Base-by-base conservation (phyloP, 1,139 yeast species). In the Kluyveromyces sp. region DNA sequence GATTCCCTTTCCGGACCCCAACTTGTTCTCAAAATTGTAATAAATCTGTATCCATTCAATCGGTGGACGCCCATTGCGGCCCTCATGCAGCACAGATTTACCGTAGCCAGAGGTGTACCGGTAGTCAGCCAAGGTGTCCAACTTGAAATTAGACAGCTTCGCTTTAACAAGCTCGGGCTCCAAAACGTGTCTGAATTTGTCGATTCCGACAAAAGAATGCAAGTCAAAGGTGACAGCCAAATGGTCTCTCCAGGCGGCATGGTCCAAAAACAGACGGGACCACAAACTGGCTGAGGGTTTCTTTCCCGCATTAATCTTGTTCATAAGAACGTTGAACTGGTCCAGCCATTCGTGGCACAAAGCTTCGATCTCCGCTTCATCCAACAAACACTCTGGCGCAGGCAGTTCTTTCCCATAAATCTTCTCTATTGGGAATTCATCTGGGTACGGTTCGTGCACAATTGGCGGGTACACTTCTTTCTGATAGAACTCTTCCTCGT, bases 161-260 rank as follows among this genome's bases (percentile, higher is more conserved):
- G 63, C 58, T 8, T 46, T 39, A 3, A 49, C 50, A 19, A 58
- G 50, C 4, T 44, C 46, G 11, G 41, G 42, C 7, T 20, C 41
- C 19, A 47, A 50, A 12, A 37, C 46, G 19, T 42, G 35, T 39
- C 53, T 51, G 42, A 67, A 64, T 37, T 55, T 53, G 1, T 57
- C 57, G n/a, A 58, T 49, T n/a, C 65, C 66, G 28, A 61, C 52
- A 43, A 54, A 63, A 43, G 63, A 63, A 35, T 62, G 65, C 36
- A 63, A 48, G 41, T 67, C 68, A 58, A 64, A 56, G 22, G 60
- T 53, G 30, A 67, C 49, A 6, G 62, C 49, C 35, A 65, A 50
- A 47, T 68, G 68, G 49, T 68, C 72, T 44, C 64, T 62, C 71
- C 72, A 68, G 26, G 60, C 48, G 1, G 66, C 60, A 47, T 65